Percentiles rank a stretch among this genome's conserved stretches.
These are phyloP conservation scores for Elongisporangium senticosum DNA, from an alignment of 352 stramenopile genomes.

Conservation along the genomic window DNA sequence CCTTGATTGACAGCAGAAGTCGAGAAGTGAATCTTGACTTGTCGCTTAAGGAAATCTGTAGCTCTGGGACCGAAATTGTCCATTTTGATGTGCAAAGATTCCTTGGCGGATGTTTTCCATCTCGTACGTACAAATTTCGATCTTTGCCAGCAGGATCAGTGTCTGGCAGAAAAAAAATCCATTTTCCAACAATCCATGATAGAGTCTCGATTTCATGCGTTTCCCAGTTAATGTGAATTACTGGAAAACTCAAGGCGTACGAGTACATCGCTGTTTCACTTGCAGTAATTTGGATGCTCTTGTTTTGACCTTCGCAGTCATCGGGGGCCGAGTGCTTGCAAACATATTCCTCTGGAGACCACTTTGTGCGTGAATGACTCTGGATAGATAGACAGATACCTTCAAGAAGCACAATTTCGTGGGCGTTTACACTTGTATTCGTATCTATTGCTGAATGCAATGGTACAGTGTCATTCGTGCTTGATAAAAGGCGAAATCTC, in stretches of 20 bases:
- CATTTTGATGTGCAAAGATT: constrained; percentile 24
- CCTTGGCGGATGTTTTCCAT: constrained; percentile 16
- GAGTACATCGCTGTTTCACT: constrained; percentile 65
- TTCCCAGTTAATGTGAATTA: constrained; percentile 40
- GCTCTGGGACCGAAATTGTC: constrained; percentile 20
- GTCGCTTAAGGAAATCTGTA: constrained; percentile 26
- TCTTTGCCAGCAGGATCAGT: constrained; percentile 11
- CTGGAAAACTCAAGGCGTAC: constrained; percentile 45
- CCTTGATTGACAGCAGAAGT: constrained; percentile 24
- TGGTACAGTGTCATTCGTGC: constrained; percentile 15
- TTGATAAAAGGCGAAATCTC: constrained; percentile 32
- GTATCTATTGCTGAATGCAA: constrained; percentile 24
- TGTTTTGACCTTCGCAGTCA: constrained; percentile 8
- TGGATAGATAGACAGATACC: constrained; percentile 27
- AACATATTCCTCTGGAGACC: constrained; percentile 36
- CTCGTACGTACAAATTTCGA: constrained; percentile 23
- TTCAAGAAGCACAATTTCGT: constrained; percentile 39
- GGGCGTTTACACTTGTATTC: constrained; percentile 14
- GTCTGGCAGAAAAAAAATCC: constrained; percentile 67
- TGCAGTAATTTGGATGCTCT: constrained; percentile 5
- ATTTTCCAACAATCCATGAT: constrained; percentile 68
- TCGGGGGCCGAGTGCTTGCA: constrained; percentile 27
- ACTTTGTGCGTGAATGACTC: constrained; percentile 46
- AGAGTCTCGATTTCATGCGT: constrained; percentile 59
- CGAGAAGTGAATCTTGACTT: constrained; percentile 7